Percentiles rank a stretch among this genome's conserved stretches.
Conservation (phyloP, 495 filamentous ascomycete species). For the Melanomma pulvis-pyrius region DNA sequence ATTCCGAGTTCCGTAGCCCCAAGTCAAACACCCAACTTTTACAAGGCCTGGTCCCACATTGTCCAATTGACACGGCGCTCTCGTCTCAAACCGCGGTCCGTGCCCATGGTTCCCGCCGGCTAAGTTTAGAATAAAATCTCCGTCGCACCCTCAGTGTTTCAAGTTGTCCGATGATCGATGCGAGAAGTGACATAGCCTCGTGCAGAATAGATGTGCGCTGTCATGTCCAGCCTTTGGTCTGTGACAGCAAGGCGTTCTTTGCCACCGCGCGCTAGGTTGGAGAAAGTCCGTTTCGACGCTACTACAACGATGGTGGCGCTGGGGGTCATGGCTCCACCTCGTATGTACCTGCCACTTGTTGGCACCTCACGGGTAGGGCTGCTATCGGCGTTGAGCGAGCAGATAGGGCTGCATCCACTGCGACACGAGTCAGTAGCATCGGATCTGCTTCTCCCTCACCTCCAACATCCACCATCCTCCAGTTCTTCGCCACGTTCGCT, state of each 20-base stretch:
- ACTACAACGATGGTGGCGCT: background rate
- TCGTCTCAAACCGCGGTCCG: constrained; percentile 3
- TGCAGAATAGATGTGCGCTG: background rate
- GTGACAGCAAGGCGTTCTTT: background rate
- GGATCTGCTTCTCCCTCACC: background rate
- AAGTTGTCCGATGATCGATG: background rate
- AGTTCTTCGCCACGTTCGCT: background rate
- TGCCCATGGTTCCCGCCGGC: background rate
- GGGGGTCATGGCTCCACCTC: background rate
- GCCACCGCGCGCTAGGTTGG: background rate
- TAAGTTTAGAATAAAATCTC: constrained; percentile 18
- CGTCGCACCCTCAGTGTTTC: background rate
- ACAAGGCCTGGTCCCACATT: background rate
- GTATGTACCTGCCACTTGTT: background rate
- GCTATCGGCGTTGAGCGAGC: background rate
- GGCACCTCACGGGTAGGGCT: constrained; percentile 1
- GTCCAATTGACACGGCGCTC: background rate
- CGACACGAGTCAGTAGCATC: background rate
- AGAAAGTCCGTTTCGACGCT: background rate
- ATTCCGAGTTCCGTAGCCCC: constrained; percentile 8
- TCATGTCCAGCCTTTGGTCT: background rate
- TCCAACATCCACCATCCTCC: background rate
- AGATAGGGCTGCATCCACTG: background rate
- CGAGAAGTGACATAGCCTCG: background rate
- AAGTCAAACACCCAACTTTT: too few species aligned